phyloP scores from a whole-genome alignment of 2,329 filamentous ascomycete genomes.

The Fusarium nelsonii region DNA sequence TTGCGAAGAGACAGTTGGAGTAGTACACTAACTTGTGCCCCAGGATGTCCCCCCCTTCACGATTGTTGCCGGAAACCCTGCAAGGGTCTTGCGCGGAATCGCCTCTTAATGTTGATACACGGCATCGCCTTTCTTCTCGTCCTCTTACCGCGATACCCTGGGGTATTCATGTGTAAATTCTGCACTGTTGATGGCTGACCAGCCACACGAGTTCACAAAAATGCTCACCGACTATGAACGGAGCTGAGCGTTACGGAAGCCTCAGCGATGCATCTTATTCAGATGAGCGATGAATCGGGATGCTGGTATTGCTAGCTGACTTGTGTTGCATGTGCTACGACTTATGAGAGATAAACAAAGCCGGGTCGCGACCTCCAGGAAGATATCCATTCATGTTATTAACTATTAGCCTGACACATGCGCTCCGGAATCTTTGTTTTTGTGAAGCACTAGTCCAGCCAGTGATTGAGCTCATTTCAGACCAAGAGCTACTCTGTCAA shows the following conservation, averaged over 20 bases:
- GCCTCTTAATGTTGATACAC: slow-evolving; percentile 45
- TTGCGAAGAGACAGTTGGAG: background rate
- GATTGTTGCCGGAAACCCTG: slow-evolving; percentile 78
- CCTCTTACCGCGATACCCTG: slow-evolving; percentile 52
- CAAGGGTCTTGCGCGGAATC: slow-evolving; percentile 64
- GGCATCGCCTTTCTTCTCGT: slow-evolving; percentile 24
- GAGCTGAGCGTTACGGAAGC: slow-evolving; percentile 39
- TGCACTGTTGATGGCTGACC: slow-evolving; percentile 8
- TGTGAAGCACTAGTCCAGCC: no score
- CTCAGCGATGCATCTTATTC: slow-evolving; percentile 32
- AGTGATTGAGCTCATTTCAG: no score
- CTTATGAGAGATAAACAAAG: slow-evolving; percentile 49
- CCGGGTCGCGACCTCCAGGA: slow-evolving; percentile 38
- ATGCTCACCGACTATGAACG: slow-evolving; percentile 23
- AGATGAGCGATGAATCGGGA: slow-evolving; percentile 27
- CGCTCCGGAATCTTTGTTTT: no score
- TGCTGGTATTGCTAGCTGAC: slow-evolving; percentile 34
- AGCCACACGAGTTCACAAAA: slow-evolving; percentile 3
- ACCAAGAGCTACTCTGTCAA: no score
- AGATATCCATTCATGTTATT: slow-evolving; percentile 47
- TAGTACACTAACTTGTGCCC: slow-evolving; percentile 33
- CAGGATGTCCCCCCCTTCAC: slow-evolving; percentile 75
- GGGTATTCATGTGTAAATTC: slow-evolving; percentile 45
- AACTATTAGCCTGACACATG: slow-evolving; percentile 16
- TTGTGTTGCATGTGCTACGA: slow-evolving; percentile 46